Conservation (phyloP, 805 yeast species). For the Blastobotrys muscicola region DNA sequence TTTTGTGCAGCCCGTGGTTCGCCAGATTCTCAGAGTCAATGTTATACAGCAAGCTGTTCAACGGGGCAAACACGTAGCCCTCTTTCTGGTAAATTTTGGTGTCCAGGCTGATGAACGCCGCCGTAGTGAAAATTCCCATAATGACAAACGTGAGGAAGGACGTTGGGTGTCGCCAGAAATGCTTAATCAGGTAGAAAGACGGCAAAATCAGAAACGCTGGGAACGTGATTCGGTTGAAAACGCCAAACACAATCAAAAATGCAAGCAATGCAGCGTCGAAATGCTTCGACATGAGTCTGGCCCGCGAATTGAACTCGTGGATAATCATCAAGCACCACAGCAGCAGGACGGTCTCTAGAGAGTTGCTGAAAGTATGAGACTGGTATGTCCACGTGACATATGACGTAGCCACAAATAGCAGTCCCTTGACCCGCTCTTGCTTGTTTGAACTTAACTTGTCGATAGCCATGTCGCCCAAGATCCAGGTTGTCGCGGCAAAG, state of each 20-base stretch:
- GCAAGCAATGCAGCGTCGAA: constrained; percentile 40
- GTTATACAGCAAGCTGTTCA: constrained; percentile 71
- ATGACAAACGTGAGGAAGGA: constrained; percentile 26
- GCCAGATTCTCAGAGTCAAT: constrained; percentile 47
- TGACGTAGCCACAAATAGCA: constrained; percentile 39
- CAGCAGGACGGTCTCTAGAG: constrained; percentile 52
- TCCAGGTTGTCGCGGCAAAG: constrained; percentile 31
- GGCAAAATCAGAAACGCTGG: constrained; percentile 68
- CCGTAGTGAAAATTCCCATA: constrained; percentile 31
- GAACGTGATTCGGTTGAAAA: constrained; percentile 81
- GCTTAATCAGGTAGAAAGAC: constrained; percentile 35
- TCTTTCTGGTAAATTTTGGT: constrained; percentile 32
- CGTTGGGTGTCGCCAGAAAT: constrained; percentile 30
- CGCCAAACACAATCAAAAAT: constrained; percentile 48
- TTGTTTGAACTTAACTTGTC: constrained; percentile 40
- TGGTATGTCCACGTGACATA: constrained; percentile 75
- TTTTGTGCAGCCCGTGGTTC: constrained; percentile 75
- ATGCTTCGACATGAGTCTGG: constrained; percentile 21
- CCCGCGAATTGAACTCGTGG: constrained; percentile 25
- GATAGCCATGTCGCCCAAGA: constrained; percentile 33
- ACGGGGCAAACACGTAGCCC: constrained; percentile 53
- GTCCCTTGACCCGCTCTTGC: constrained; percentile 34
- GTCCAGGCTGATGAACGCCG: constrained; percentile 41
- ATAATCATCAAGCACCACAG: constrained; percentile 43
- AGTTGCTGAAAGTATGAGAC: constrained; percentile 82